Percentiles rank a stretch among this genome's conserved stretches.
phyloP scores from a whole-genome alignment of 2,329 filamentous ascomycete species.

The Exophiala aquamarina region DNA sequence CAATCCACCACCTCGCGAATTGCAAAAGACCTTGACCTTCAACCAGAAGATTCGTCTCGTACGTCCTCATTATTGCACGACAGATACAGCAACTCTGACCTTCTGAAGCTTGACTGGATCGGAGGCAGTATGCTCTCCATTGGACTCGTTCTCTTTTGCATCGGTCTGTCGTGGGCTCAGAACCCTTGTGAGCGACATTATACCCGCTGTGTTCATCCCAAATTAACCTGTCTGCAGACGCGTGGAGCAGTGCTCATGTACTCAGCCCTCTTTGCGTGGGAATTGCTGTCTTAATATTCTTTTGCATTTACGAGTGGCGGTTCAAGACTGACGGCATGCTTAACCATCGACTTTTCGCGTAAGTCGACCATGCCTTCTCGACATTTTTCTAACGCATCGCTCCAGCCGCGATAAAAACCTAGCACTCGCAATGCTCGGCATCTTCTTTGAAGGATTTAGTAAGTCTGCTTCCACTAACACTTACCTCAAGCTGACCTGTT shows the following conservation, averaged over 20 bases:
- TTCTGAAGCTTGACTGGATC: conserved; percentile 15
- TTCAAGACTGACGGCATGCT: conserved; percentile 52
- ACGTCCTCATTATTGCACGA: too few species aligned
- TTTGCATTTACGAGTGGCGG: conserved; percentile 55
- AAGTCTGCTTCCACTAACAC: not conserved
- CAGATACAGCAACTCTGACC: too few species aligned
- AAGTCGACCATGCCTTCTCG: not conserved
- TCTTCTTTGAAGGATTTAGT: not conserved
- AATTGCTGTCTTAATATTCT: conserved; percentile 40
- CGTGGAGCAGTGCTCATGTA: conserved; percentile 52
- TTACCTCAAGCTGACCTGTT: too few species aligned
- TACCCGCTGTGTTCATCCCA: too few species aligned
- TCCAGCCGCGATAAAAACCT: not conserved
- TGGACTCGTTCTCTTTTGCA: conserved; percentile 45
- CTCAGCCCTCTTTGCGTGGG: conserved; percentile 52
- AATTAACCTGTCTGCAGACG: too few species aligned
- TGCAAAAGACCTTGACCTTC: too few species aligned
- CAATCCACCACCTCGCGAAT: too few species aligned
- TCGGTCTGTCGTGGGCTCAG: conserved; percentile 60
- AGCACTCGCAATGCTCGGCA: not conserved
- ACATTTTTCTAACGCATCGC: not conserved
- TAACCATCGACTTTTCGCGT: conserved; percentile 46
- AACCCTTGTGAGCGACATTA: conserved; percentile 43
- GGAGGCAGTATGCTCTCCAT: conserved; percentile 7
- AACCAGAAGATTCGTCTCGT: too few species aligned